Base-by-base conservation (phyloP, 2,329 filamentous ascomycete genomes). In the Phoma sp. region DNA sequence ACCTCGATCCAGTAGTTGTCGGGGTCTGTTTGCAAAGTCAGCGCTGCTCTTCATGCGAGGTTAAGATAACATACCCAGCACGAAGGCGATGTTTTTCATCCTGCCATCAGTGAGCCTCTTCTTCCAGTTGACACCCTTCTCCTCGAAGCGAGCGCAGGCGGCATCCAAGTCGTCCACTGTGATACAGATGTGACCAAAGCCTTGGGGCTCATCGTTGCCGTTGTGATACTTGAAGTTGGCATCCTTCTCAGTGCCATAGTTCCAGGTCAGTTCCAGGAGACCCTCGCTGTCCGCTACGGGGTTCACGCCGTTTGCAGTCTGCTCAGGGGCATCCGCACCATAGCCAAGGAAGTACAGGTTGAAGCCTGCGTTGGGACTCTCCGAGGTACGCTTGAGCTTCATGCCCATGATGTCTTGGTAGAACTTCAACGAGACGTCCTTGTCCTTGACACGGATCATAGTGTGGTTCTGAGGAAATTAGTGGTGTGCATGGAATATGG, bases 281-380 rank as follows among this genome's bases (percentile, higher is more conserved):
- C 93, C 95, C 75, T 98, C 93, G 59, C 87, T 85, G 49, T 86
- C 81, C 7, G 87, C 84, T 9, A 85, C 82, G 7, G 83, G 79
- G 54, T 84, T 87, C 38, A 82, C 79, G 29, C 79, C 80, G 50
- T 84, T 82, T 25, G 82, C 79, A 25, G 81, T 81, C 35, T 81
- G 78, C 39, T 82, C 78, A 7, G 83, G 77, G 1, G 72, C 70
- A 9, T 73, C 67, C 4, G 70, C 59, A 1, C 79, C 79, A 69
- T 97, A 99, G 18, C 88, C 92, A 36, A 98, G 81, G 81, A 98
- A 98, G 78, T 96, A 98, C 23, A 97, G 81, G 66, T 92, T 96
- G 79, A 97, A 98, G 22, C 84, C 85, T 14, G 85, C 87, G 27
- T 84, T 84, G 22, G 84, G 77, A 64, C 85, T 88, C 77, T 96